Percentiles rank a stretch among this genome's conserved stretches.
Evolutionary conservation across 805 yeast genomes (phyloP).

Genomic region (Metschnikowia orientalis): DNA sequence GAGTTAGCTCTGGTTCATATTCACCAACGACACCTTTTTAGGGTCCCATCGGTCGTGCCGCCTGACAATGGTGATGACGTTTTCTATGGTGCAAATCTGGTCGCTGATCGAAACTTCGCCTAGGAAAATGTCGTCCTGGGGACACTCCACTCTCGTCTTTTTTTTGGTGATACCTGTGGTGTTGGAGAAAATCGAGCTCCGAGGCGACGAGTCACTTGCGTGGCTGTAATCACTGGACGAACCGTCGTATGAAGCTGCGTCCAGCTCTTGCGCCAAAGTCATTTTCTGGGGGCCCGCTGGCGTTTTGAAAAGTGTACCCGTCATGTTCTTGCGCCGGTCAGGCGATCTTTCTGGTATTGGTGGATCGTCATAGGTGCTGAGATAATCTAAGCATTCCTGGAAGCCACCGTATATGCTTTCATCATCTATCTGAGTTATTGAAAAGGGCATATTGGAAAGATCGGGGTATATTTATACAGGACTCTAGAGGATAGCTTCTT

Average conservation of each 20-base stretch:
- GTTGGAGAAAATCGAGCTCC: conserved; percentile 14
- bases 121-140: conserved; percentile 16
- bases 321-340: conserved; percentile 7
- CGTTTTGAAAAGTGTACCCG: background rate
- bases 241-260: conserved; percentile 4
- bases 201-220: conserved; percentile 7
- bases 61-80: conserved; percentile 22
- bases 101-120: conserved; percentile 18
- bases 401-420: conserved; percentile 6
- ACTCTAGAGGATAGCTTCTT: too few relatives aligned
- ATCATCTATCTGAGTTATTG: too few relatives aligned
- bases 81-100: conserved; percentile 23
- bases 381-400: conserved; percentile 7
- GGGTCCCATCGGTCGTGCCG: conserved; percentile 17
- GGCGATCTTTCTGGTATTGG: conserved; percentile 14
- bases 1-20: too few relatives aligned
- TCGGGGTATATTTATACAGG: too few relatives aligned
- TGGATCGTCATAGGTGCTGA: conserved; percentile 6
- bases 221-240: conserved; percentile 10
- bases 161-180: background rate
- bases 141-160: background rate
- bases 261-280: background rate
- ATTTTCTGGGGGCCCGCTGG: background rate
- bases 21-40: conserved; percentile 10
- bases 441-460: too few relatives aligned